These are phyloP conservation scores for Polyporus arcularius DNA, from an alignment of 768 basidiomycete species.

Conservation along the genomic window DNA sequence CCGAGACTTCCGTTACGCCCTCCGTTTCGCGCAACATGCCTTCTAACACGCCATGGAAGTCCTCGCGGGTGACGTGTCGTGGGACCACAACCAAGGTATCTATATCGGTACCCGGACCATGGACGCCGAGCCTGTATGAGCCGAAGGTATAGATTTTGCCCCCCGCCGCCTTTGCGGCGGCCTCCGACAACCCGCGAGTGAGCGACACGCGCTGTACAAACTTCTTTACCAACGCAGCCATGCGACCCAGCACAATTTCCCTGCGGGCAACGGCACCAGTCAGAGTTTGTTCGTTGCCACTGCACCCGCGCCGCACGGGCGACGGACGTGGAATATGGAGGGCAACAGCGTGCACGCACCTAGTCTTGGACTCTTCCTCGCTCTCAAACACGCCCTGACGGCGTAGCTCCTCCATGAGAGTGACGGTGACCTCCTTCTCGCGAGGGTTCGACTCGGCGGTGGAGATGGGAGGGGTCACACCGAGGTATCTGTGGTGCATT, in stretches of 20 bases:
- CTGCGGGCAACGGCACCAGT: constrained; percentile 42
- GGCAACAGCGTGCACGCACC: constrained; percentile 53
- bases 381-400: constrained; percentile 87
- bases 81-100: constrained; percentile 97
- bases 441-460: constrained; percentile 69
- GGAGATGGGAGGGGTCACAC: constrained; percentile 87
- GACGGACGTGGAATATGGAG: neutral
- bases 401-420: constrained; percentile 89
- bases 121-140: constrained; percentile 96
- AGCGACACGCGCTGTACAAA: constrained; percentile 87
- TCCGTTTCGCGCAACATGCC: constrained; percentile 83
- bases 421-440: constrained; percentile 80
- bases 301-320: neutral
- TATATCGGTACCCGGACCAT: constrained; percentile 94
- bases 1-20: constrained; percentile 86
- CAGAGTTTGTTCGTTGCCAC: constrained; percentile 9
- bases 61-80: constrained; percentile 91
- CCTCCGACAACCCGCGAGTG: constrained; percentile 80
- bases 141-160: constrained; percentile 99
- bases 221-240: constrained; percentile 87
- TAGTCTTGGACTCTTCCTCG: constrained; percentile 82
- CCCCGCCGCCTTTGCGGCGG: constrained; percentile 85
- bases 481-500: constrained; percentile 55
- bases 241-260: constrained; percentile 89
- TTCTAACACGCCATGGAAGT: constrained; percentile 92